Percentiles rank a stretch among this genome's conserved stretches.
Conservation (phyloP, 768 basidiomycete species). For the Leccinum subtestaceum region DNA sequence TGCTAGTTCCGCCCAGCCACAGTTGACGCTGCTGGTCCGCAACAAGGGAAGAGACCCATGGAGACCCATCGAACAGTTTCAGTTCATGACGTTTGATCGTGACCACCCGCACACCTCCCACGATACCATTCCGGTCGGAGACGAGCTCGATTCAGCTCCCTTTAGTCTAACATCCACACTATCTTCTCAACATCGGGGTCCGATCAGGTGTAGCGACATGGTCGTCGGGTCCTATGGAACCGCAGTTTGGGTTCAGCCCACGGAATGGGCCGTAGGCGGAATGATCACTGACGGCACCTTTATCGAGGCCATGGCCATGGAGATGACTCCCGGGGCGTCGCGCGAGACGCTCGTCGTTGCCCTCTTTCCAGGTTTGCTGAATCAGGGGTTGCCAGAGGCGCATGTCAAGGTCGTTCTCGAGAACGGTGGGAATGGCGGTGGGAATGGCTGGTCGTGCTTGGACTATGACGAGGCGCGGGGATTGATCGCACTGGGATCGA, state of each 20-base stretch:
- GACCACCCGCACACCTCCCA: not conserved
- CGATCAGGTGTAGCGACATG: conserved; percentile 53
- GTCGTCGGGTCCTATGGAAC: conserved; percentile 54
- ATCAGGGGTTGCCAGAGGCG: conserved; percentile 17
- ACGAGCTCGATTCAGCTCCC: conserved; percentile 42
- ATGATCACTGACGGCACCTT: conserved; percentile 29
- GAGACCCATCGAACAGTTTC: conserved; percentile 47
- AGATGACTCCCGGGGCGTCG: conserved; percentile 15
- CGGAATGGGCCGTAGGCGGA: conserved; percentile 40
- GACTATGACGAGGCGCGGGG: conserved; percentile 62
- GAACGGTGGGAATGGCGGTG: conserved; percentile 18
- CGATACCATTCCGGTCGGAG: conserved; percentile 16
- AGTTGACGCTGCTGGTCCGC: conserved; percentile 53
- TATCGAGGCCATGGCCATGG: conserved; percentile 12
- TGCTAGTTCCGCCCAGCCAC: not conserved
- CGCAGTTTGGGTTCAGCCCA: conserved; percentile 62
- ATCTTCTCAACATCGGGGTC: conserved; percentile 41
- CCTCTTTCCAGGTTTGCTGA: conserved; percentile 46
- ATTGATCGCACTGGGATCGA: conserved; percentile 50
- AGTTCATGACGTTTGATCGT: conserved; percentile 44
- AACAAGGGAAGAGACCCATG: conserved; percentile 62
- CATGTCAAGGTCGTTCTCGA: conserved; percentile 33
- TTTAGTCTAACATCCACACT: conserved; percentile 39
- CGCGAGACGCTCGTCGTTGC: conserved; percentile 46
- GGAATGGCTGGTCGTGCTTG: conserved; percentile 46